Conservation (phyloP, 1,139 yeast species). For the Sugiyamaella neomexicana region DNA sequence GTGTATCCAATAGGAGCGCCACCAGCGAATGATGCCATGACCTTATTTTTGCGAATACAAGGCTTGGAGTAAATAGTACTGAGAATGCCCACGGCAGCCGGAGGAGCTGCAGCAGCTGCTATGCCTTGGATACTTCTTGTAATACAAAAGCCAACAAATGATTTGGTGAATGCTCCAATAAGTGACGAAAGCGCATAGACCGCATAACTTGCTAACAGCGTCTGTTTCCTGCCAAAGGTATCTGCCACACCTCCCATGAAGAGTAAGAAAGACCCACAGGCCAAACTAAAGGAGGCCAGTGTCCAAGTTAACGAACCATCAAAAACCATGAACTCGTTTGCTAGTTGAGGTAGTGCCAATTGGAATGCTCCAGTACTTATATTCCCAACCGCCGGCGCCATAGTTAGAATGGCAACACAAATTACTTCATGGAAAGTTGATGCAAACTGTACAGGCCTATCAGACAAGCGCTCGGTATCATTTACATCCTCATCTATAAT, state of each 20-base stretch:
- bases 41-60: constrained; percentile 44
- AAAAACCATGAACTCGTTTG: constrained; percentile 38
- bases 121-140: constrained; percentile 48
- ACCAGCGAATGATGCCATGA: constrained; percentile 46
- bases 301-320: constrained; percentile 49
- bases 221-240: constrained; percentile 45
- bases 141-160: constrained; percentile 41
- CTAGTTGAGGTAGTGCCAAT: constrained; percentile 40
- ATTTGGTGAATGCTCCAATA: constrained; percentile 44
- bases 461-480: neutral
- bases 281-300: constrained; percentile 44
- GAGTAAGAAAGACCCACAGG: constrained; percentile 46
- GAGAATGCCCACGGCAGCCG: constrained; percentile 48
- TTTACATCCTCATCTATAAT: neutral
- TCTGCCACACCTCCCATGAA: constrained; percentile 48
- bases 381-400: constrained; percentile 46
- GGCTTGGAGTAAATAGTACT: constrained; percentile 44
- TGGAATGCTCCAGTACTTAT: constrained; percentile 43
- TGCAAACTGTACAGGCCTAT: constrained; percentile 20
- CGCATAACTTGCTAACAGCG: constrained; percentile 40
- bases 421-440: constrained; percentile 24
- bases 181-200: constrained; percentile 42
- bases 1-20: constrained; percentile 51
- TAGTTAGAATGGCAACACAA: constrained; percentile 39
- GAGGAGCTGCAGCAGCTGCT: constrained; percentile 45